These are phyloP conservation scores for Condylostoma magnum DNA, from an alignment of 169 alveolate genomes.

Conservation along the genomic window DNA sequence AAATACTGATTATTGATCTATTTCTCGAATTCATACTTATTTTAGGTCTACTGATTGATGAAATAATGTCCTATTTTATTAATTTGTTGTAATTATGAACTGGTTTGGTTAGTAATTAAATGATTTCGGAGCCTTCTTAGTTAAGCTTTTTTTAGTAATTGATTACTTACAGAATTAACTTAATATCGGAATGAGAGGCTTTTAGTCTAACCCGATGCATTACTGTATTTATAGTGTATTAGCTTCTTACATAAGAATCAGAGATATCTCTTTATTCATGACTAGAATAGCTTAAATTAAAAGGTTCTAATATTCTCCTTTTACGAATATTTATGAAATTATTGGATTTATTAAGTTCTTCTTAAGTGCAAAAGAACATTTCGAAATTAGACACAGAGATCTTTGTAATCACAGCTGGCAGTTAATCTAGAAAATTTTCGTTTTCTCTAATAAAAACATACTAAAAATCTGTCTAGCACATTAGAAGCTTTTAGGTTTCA, in stretches of 20 bases:
- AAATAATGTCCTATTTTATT: background rate
- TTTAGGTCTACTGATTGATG: background rate
- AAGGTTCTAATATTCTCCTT: conserved; percentile 21
- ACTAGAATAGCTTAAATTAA: background rate
- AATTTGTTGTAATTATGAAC: background rate
- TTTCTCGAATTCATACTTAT: background rate
- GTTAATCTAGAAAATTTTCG: background rate
- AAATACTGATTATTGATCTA: background rate
- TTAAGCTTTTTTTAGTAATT: background rate
- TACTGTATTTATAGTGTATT: background rate
- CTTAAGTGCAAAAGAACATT: conserved; percentile 4
- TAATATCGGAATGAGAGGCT: conserved; percentile 12
- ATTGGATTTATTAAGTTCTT: background rate
- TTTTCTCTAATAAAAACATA: background rate
- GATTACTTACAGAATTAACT: background rate
- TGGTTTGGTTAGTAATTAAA: background rate
- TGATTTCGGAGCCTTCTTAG: background rate
- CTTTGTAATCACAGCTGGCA: background rate
- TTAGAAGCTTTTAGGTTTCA: background rate
- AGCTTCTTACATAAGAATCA: background rate
- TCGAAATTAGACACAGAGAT: background rate
- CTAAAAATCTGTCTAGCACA: conserved; percentile 2
- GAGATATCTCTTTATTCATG: background rate
- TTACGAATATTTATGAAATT: background rate
- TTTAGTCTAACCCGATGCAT: background rate